Evolutionary conservation across 345 rosid species (phyloP), one percentile per base, ranked within the genome.

Genomic region (Syzygium oleosum): DNA sequence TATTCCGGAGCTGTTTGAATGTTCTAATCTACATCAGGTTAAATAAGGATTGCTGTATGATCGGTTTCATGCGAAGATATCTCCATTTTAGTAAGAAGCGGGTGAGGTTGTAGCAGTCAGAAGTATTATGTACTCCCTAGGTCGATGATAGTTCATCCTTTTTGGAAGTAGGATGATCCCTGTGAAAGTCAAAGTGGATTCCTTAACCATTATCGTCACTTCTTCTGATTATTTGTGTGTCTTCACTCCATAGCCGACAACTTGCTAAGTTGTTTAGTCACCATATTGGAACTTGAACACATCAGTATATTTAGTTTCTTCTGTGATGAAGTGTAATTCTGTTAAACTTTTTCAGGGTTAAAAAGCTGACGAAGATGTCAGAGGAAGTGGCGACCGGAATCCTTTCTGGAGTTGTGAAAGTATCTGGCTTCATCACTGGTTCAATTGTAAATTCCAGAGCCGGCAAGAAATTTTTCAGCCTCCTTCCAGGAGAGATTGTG

Each of bases 401-500:
- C 88, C 98, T 97, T 38, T 92, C 98, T 11, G 99, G 99, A 49
- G 98, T 95, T 52, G 95, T 97, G 88, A 95, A 94, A 85, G 94
- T 96, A 73, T 95, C 98, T 0, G 98, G 98, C 79, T 91, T 91
- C 90, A 88, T 97, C 88, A 95, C 99, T 9, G 89, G 98, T 89
- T 90, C 99, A 34, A 86, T 97, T 16, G 98, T 94, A 43, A 97
- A 97, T 93, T 95, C 99, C n/a, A 90, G 91, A 89, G 96, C 87
- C 34, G 99, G 99, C 58, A 95, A 93, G 93, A 97, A 95, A 89
- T 93, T 97, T 85, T 95, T 94, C 85, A 95, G 95, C 84, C 93
- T 95, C 83, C 89, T 97, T 83, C 99, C 99, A 49, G 99, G 98
- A 85, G 96, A 97, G 93, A 92, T 97, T 51, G 91, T 96, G 87